phyloP scores from a whole-genome alignment of 208 protist genomes.

The Wallacemonas collosoma region DNA sequence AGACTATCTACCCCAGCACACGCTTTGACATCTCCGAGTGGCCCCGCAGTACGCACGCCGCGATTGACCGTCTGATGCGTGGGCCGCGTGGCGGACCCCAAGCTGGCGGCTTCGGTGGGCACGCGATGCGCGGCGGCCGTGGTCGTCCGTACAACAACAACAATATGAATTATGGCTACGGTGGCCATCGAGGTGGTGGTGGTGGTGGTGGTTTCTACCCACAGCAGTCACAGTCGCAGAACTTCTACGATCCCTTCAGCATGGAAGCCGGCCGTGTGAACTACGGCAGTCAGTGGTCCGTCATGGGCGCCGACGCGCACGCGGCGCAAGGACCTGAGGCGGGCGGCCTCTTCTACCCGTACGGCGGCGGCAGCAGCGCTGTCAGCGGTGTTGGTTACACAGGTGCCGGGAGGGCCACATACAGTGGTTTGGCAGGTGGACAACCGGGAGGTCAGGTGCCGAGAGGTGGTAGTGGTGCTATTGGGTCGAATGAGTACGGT shows the following conservation, averaged over 20 bases:
- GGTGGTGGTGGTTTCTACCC: constrained; percentile 8
- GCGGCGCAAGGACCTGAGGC: background rate
- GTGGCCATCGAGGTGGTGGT: constrained; percentile 15
- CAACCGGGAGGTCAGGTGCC: background rate
- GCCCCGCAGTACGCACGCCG: constrained; percentile 23
- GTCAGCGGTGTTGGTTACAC: background rate
- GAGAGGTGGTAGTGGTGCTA: background rate
- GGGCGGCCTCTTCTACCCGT: background rate
- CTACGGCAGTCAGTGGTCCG: background rate
- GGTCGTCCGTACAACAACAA: constrained; percentile 23
- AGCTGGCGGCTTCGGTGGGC: constrained; percentile 13
- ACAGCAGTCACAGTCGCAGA: background rate
- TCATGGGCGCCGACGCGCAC: constrained; percentile 1
- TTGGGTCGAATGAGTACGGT: background rate
- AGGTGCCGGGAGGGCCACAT: background rate
- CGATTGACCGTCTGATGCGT: constrained; percentile 25
- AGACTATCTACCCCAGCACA: constrained; percentile 28
- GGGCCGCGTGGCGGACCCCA: constrained; percentile 18
- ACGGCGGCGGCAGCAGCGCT: background rate
- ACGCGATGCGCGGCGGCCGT: constrained; percentile 10
- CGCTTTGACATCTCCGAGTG: constrained; percentile 29
- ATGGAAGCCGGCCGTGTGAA: background rate
- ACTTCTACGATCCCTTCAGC: constrained; percentile 13
- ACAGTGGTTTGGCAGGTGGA: background rate
- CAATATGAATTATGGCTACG: constrained; percentile 21